Evolutionary conservation across 306 rosid species (phyloP).

Genomic region (Trifolium fragiferum): DNA sequence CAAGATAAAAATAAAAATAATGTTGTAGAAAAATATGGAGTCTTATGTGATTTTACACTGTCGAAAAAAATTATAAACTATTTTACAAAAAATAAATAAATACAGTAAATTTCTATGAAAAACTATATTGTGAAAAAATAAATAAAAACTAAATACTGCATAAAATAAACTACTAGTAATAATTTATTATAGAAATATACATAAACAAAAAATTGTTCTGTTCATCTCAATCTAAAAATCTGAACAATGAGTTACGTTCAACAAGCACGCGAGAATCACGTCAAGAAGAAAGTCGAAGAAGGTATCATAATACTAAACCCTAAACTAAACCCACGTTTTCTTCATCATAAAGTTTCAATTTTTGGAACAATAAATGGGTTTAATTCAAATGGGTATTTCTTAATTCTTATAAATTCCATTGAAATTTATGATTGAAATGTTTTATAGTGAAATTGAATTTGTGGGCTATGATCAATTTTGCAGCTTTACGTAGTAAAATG

Average conservation of each 20-base stretch:
- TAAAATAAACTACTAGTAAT: too few relatives aligned
- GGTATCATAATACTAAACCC: conserved; percentile 55
- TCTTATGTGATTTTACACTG: too few relatives aligned
- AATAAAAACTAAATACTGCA: too few relatives aligned
- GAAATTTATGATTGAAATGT: not conserved
- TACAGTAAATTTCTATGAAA: too few relatives aligned
- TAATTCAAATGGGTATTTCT: not conserved
- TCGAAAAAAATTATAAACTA: too few relatives aligned
- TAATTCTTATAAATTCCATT: not conserved
- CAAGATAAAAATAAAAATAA: too few relatives aligned
- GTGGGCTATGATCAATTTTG: conserved; percentile 4
- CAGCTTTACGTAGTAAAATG: conserved; percentile 96
- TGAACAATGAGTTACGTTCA: conserved; percentile 71
- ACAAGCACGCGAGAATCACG: conserved; percentile 94
- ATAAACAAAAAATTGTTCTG: too few relatives aligned
- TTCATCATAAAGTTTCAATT: not conserved
- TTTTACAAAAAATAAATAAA: too few relatives aligned
- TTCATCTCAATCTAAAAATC: conserved; percentile 12
- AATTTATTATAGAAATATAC: too few relatives aligned
- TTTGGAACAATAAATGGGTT: not conserved
- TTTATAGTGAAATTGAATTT: conserved; percentile 6
- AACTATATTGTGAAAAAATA: too few relatives aligned
- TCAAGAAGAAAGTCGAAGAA: conserved; percentile 98
- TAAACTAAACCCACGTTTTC: conserved; percentile 35
- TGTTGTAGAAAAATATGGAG: too few relatives aligned